phyloP scores from a whole-genome alignment of 495 filamentous ascomycete genomes.

The Mycothermus thermophilus region DNA sequence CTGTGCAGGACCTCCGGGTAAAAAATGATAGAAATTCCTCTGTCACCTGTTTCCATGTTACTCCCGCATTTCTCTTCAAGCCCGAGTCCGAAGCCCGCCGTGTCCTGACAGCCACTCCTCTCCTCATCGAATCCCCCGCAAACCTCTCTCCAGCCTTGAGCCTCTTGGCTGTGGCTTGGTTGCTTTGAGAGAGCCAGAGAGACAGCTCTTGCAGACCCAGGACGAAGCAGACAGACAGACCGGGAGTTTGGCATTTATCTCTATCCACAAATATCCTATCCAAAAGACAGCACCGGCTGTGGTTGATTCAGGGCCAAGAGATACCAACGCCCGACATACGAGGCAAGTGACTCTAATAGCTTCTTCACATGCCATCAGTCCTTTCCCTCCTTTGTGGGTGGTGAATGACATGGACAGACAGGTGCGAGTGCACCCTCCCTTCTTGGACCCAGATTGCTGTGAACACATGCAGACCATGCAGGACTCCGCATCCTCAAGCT shows the following conservation, averaged over 20 bases:
- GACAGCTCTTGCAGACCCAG: no score
- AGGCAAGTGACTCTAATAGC: no score
- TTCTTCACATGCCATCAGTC: no score
- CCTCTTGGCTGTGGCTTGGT: background rate
- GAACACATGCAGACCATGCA: background rate
- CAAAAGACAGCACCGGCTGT: no score
- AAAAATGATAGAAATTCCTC: conserved; percentile 11
- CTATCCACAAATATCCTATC: no score
- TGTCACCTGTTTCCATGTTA: conserved; percentile 11
- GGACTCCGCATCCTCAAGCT: conserved; percentile 1
- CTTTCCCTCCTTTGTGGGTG: no score
- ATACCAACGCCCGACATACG: no score
- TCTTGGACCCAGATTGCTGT: background rate
- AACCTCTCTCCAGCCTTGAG: background rate
- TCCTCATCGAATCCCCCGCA: background rate
- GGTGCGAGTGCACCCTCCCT: background rate
- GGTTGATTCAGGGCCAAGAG: no score
- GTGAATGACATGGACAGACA: no score
- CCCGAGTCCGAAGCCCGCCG: background rate
- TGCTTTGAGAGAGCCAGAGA: no score
- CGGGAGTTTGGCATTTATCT: no score
- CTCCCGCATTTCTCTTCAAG: conserved; percentile 4
- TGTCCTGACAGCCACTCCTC: conserved; percentile 1
- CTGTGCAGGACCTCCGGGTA: background rate
- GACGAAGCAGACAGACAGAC: no score